A percentile compares a stretch with the other conserved stretches of the same genome.
These are phyloP conservation scores for Coemansia sp. DNA, from an alignment of 192 early-diverging fungal species.

Conservation along the genomic window DNA sequence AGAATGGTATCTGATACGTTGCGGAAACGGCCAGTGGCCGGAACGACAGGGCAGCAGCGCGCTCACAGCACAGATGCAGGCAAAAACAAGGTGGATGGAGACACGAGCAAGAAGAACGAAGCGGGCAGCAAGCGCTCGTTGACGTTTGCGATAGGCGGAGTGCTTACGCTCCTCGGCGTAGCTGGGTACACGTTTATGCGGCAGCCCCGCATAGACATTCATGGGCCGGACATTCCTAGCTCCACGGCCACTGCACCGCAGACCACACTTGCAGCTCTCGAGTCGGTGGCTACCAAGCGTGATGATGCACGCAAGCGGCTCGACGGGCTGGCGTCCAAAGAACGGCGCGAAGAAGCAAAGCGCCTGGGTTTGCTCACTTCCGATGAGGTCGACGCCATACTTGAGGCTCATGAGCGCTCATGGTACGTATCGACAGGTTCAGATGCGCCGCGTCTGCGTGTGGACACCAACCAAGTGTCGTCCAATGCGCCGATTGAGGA, in stretches of 20 bases:
- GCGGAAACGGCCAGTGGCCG: not conserved
- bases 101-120: not conserved
- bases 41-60: constrained; percentile 4
- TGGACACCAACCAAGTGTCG: constrained; percentile 52
- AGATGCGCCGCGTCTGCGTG: constrained; percentile 8
- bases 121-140: constrained; percentile 32
- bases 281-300: constrained; percentile 42
- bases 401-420: constrained; percentile 35
- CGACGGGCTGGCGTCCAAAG: constrained; percentile 14
- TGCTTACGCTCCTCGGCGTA: constrained; percentile 40
- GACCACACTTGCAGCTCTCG: constrained; percentile 16
- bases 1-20: constrained; percentile 3
- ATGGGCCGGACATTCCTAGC: not conserved
- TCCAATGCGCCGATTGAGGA: constrained; percentile 55
- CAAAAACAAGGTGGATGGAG: not conserved
- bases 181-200: constrained; percentile 37
- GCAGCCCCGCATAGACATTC: constrained; percentile 8
- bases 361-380: constrained; percentile 29
- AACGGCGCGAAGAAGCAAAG: constrained; percentile 23
- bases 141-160: constrained; percentile 46
- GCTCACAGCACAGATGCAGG: not conserved
- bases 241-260: not conserved
- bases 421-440: constrained; percentile 15
- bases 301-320: constrained; percentile 25
- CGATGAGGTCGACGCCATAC: constrained; percentile 41